Evolutionary conservation across 345 rosid genomes (phyloP), one percentile per base, ranked within the genome.

Genomic region (Aquilaria sinensis): DNA sequence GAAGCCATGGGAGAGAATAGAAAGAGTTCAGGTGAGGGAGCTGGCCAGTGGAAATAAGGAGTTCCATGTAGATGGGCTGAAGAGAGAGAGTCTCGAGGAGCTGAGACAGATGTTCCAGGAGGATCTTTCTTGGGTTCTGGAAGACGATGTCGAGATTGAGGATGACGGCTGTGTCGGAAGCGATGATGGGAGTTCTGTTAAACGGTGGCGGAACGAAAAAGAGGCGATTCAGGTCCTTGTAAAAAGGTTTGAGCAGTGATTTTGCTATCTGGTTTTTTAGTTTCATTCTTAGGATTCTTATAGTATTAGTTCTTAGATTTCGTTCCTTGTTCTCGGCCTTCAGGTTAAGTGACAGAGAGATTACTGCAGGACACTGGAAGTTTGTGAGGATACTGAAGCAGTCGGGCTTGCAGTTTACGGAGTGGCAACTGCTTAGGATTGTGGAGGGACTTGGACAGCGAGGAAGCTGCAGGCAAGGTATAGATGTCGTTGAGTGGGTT

Each of bases 1-100:
- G 57, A 82, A 76, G 75, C 98, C 97, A 6, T 93, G 98, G 98
- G 97, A 93, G 74, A 79, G 88, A 64, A 76, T 88, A 16, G 94
- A 86, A 77, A 82, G 58, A 61, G 78, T 78, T 64, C 74, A 70
- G 58, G 47, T 90, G 69, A 76, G 72, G 61, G 94, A 88, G 76
- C 75, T 83, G 23, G 87, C 85, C 0, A 55, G 77, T 30, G 78
- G 70, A 14, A 70, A 75, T 56, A 73, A 72, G 53, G 94, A 80
- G 62, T 75, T 71, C 10, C 56, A 57, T 63, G 86, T 81, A 12
- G 77, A 72, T 54, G 64, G 68, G 59, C 43, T 76, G 76, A 82
- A 76, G 70, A 80, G 43, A 15, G 86, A 80, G 78, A 81, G 77
- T 64, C 78, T 93, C 61, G 79, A 71, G 59, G 94, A 86, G 55